These are phyloP conservation scores for Neurospora hispaniola DNA, from an alignment of 495 filamentous ascomycete genomes.

Conservation along the genomic window DNA sequence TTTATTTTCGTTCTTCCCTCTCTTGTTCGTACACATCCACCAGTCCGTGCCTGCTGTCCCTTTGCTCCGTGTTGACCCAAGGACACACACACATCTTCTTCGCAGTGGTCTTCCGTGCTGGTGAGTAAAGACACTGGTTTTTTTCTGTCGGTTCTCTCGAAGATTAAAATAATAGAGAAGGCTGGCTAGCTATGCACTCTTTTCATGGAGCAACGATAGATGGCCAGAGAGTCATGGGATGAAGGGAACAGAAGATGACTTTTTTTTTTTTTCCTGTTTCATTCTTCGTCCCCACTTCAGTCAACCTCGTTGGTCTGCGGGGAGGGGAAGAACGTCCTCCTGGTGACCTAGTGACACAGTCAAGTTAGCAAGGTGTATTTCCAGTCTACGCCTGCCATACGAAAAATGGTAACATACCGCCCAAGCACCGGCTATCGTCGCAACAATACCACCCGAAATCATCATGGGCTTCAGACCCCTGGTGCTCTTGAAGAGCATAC, in stretches of 20 bases:
- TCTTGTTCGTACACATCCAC: constrained; percentile 18
- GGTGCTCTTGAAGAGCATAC: constrained; percentile 93
- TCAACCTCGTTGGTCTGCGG: constrained; percentile 5
- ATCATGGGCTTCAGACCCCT: constrained; percentile 81
- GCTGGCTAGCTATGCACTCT: background rate
- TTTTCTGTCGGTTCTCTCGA: constrained; percentile 7
- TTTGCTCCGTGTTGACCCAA: background rate
- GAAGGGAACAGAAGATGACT: background rate
- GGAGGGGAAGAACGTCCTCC: constrained; percentile 20
- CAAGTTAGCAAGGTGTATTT: background rate
- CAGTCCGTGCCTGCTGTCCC: background rate
- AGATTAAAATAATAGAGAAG: constrained; percentile 14
- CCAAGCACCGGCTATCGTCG: constrained; percentile 74
- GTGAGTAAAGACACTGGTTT: background rate
- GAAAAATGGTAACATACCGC: constrained; percentile 48
- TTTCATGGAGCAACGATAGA: background rate
- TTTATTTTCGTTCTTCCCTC: constrained; percentile 3
- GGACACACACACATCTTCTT: constrained; percentile 2
- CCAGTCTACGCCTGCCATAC: background rate
- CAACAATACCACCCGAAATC: constrained; percentile 84
- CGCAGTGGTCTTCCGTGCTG: background rate
- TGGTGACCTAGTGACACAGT: constrained; percentile 13
- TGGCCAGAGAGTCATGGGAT: background rate
- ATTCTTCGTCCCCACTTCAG: background rate
- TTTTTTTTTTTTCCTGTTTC: background rate